Percentiles rank a stretch among this genome's conserved stretches.
These are phyloP conservation scores for Pneumocystis jirovecii DNA, from an alignment of 1,139 yeast genomes.

Conservation along the genomic window DNA sequence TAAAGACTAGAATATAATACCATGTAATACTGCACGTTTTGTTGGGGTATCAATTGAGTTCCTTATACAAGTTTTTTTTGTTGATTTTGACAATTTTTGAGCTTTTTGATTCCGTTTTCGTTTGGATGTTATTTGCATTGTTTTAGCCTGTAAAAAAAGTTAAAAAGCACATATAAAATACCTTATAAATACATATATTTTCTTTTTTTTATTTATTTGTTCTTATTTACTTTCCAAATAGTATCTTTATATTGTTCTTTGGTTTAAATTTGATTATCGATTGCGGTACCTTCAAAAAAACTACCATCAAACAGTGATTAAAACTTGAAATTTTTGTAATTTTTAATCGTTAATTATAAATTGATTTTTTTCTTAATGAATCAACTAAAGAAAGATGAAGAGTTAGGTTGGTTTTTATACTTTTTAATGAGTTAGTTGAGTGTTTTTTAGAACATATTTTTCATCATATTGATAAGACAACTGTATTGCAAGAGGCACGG, in stretches of 20 bases:
- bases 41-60: not conserved
- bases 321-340: not conserved
- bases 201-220: not conserved
- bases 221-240: too few species aligned
- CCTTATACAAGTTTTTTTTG: not conserved
- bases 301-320: not conserved
- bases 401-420: not conserved
- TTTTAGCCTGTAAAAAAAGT: not conserved
- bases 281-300: not conserved
- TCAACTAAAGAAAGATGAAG: not conserved
- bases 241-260: too few species aligned
- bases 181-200: not conserved
- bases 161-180: not conserved
- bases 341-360: not conserved
- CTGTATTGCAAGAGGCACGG: conserved; percentile 89
- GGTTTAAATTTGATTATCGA: not conserved
- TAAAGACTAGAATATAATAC: not conserved
- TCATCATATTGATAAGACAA: conserved; percentile 64
- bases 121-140: not conserved
- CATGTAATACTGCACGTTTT: not conserved
- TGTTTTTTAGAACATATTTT: not conserved
- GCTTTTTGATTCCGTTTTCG: not conserved
- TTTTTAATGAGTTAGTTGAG: not conserved
- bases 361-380: not conserved
- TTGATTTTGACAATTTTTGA: not conserved